Evolutionary conservation across 192 early-diverging fungal species (phyloP), one percentile per base, ranked within the genome.

Genomic region (Coemansia javaensis): DNA sequence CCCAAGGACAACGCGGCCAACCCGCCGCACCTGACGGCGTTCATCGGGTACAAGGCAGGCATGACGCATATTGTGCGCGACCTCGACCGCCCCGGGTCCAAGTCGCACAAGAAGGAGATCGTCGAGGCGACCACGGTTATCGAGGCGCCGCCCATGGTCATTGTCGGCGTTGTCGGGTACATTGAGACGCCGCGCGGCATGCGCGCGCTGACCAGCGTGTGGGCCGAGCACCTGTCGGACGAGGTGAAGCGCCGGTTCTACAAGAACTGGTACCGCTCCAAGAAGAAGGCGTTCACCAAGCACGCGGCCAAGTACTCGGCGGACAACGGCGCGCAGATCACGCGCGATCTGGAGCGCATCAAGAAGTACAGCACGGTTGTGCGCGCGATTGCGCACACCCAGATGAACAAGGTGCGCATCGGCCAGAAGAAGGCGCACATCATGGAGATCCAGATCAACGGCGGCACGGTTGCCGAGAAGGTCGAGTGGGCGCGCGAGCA

Each of bases 211-310:
- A 94, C 97, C 81, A 97, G 93, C 77, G 93, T 99, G 75, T 99
- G 97, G 97, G 94, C 97, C 40, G 90, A 99, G 81, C 94, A 99
- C 77, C 80, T 99, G 40, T 85, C 82, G 49, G 94, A 99, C 57
- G 97, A 97, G 75, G 75, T 97, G 49, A 93, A 87, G 83, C 91
- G 97, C 68, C 88, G 97, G 77, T 97, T 99, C 90, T 99, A 99
- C 91, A 94, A 97, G 88, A 99, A 95, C 90, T 99, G 93, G 92
- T 99, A 99, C 87, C 84, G 88, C 73, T 94, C 93, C 69, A 99
- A 99, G 90, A 95, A 95, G 81, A 99, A 99, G 90, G 97, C 94
- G 27, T 99, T 93, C 85, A 99, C 94, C 83, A 94, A 94, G 82
- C 97, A 97, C 81, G 86, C 92, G 67, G 85, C 90, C 82, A 97